Evolutionary conservation across 352 stramenopile genomes (phyloP).

Genomic region (Detonula confervacea): DNA sequence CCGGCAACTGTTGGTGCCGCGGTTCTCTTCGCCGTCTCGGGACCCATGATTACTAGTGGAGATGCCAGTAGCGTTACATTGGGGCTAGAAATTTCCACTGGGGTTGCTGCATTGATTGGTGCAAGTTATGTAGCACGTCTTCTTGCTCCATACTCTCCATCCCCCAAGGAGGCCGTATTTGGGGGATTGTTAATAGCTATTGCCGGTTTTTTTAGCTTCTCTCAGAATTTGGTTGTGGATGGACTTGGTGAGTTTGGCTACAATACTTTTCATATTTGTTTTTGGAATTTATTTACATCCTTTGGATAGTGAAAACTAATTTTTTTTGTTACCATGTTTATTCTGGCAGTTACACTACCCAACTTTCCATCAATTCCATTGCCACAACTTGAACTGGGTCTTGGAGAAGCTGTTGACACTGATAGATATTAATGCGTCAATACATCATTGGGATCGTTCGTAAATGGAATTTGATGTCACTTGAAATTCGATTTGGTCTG

Average conservation of each 20-base stretch:
- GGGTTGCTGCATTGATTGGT: conserved; percentile 64
- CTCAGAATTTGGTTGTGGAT: conserved; percentile 82
- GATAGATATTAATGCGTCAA: conserved; percentile 19
- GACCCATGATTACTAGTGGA: conserved; percentile 80
- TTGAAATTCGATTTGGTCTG: too few species aligned
- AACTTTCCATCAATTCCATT: conserved; percentile 60
- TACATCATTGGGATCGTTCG: neutral
- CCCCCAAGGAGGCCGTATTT: conserved; percentile 82
- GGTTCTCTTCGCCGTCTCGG: conserved; percentile 63
- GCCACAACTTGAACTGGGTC: conserved; percentile 44
- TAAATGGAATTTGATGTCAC: neutral
- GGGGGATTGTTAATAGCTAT: conserved; percentile 75
- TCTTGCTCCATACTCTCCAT: conserved; percentile 66
- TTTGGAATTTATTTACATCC: neutral
- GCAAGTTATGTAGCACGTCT: conserved; percentile 70
- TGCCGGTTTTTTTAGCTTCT: conserved; percentile 83
- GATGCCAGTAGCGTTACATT: conserved; percentile 57
- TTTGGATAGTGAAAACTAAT: neutral
- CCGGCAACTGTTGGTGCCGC: conserved; percentile 65
- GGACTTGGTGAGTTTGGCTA: conserved; percentile 53
- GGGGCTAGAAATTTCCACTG: conserved; percentile 75
- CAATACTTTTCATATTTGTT: neutral
- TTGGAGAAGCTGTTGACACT: conserved; percentile 56
- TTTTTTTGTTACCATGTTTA: neutral
- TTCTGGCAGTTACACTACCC: conserved; percentile 53